Evolutionary conservation across 2,329 filamentous ascomycete species (phyloP), one percentile per base, ranked within the genome.

Genomic region (Ophiosphaerella korrae): DNA sequence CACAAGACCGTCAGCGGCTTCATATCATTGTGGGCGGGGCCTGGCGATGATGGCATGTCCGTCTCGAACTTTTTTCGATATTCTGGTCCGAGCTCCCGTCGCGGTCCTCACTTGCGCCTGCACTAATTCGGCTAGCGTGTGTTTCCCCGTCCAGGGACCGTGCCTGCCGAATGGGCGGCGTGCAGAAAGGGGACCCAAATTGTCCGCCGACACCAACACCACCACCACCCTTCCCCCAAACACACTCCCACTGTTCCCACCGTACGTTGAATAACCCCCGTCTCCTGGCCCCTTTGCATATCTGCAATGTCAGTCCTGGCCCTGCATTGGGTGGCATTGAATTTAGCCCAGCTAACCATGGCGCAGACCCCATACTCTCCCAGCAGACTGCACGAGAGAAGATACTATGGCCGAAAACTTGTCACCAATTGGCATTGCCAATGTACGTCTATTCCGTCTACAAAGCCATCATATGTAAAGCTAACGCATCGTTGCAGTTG

Each of bases 361-460:
- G 40, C 45, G 37, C 57, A 70, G 63, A 50, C 48, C 55, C 46
- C 53, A 45, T 48, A 49, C 37, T 57, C 48, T 58, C 52, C 54
- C 52, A 49, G 39, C 58, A 65, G 53, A 52, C 48, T 48, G 41
- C 55, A 55, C 64, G 44, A 56, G 61, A 42, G 37, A 52, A 54
- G 32, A 58, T 68, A 73, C 64, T 60, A 87, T 87, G 84, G 82
- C 84, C 65, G 85, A 88, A 70, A 84, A 83, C 61, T 80, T 82
- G 53, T 83, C 84, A 68, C 85, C 84, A 66, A 88, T 88, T 83
- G 85, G 85, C 79, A 88, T 88, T 84, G 85, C 85, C 81, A 88
- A 88, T 75, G 84, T 87, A 77, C 75, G 84, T 83, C 48, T 45
- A 41, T 45, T 16, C 51, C 14, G 26, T 32, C 18, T 49, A 52